Base-by-base conservation (phyloP, 345 rosid genomes). In the Reutealis trisperma region DNA sequence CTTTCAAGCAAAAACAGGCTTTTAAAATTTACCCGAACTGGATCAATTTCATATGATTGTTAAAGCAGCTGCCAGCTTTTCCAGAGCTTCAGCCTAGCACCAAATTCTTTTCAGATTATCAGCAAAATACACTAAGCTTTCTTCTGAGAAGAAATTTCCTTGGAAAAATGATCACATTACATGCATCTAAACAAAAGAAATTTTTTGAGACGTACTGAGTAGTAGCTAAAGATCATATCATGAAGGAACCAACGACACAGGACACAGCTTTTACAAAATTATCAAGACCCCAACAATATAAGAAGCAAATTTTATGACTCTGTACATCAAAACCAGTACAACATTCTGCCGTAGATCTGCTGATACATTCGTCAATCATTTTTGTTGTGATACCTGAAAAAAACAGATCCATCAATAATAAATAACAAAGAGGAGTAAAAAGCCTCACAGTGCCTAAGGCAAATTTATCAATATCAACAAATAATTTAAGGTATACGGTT, bases 251-350 rank as follows among this genome's bases (percentile, higher is more conserved):
- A 57, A 30, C 71, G 32, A 47, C 61, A 30, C 21, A 11, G 24
- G 49, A 75, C 3, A 25, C 37, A n/a, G n/a, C n/a, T n/a, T n/a
- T n/a, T n/a, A n/a, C n/a, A n/a, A n/a, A n/a, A n/a, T n/a, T n/a
- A n/a, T n/a, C n/a, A n/a, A n/a, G n/a, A n/a, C n/a, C n/a, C n/a
- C n/a, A n/a, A n/a, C n/a, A n/a, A n/a, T n/a, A n/a, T n/a, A n/a
- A n/a, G n/a, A n/a, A n/a, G n/a, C n/a, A n/a, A 67, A 10, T 19
- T 42, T 67, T 67, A 22, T 45, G 37, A 37, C 13, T 22, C 32
- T 73, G 57, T 63, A 63, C 61, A 62, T 30, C 67, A 61, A 44
- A 76, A 44, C 30, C 47, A 52, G 37, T 22, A n/a, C n/a, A 51
- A 62, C 34, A 13, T 21, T 4, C 27, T 14, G 55, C 55, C 12